Percentiles rank a stretch among this genome's conserved stretches.
These are phyloP conservation scores for Oxytropis ochrocephala DNA, from an alignment of 306 rosid species.

Conservation along the genomic window DNA sequence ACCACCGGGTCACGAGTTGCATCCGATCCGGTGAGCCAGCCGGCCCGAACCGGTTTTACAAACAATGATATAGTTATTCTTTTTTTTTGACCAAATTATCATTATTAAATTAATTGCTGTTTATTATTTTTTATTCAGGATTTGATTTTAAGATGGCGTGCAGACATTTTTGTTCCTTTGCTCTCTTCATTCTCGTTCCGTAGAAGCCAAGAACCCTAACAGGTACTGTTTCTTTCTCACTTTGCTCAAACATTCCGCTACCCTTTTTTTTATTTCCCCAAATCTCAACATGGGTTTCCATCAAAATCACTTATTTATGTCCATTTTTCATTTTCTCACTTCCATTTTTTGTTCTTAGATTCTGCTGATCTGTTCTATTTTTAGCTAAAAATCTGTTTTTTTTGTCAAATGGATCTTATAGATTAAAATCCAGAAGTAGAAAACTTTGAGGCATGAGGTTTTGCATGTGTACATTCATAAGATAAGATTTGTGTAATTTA, in stretches of 20 bases:
- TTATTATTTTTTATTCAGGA: neutral
- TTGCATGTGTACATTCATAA: no score
- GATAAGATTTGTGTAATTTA: conserved; percentile 8
- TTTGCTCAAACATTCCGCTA: conserved; percentile 4
- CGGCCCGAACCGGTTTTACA: no score
- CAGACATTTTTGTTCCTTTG: conserved; percentile 24
- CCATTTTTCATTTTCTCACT: neutral
- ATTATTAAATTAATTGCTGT: neutral
- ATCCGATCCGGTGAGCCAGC: no score
- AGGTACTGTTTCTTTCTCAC: conserved; percentile 31
- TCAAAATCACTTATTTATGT: neutral
- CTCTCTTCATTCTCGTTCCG: conserved; percentile 29
- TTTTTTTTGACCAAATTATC: no score
- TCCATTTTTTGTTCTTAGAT: conserved; percentile 15
- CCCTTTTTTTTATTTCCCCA: neutral
- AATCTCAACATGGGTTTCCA: neutral
- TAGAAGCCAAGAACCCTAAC: conserved; percentile 54
- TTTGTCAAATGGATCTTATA: conserved; percentile 14
- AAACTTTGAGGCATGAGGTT: conserved; percentile 17
- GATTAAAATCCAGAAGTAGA: conserved; percentile 30
- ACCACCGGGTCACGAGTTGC: no score
- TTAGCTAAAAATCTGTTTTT: conserved; percentile 25
- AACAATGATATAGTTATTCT: no score
- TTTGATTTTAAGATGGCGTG: conserved; percentile 42
- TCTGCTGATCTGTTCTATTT: conserved; percentile 14